Evolutionary conservation across 2,329 filamentous ascomycete genomes (phyloP).

Genomic region (Metarhizium anisopliae): DNA sequence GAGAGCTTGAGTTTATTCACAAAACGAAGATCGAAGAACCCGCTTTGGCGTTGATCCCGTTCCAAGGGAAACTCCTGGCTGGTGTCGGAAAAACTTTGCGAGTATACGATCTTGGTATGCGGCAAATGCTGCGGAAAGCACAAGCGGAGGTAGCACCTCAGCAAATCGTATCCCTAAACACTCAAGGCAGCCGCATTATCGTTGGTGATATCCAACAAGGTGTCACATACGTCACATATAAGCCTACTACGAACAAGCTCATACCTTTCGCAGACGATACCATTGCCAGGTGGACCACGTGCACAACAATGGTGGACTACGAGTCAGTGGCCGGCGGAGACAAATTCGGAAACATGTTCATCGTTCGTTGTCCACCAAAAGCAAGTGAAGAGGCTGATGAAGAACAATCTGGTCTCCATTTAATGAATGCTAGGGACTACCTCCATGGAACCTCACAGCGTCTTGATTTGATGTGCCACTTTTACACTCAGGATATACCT

Average conservation of each 20-base stretch:
- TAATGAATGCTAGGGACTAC: constrained; percentile 85
- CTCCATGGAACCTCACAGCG: constrained; percentile 83
- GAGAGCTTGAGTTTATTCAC: constrained; percentile 85
- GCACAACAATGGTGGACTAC: constrained; percentile 92
- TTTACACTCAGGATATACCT: constrained; percentile 85
- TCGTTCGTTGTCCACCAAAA: constrained; percentile 79
- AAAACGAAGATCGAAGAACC: constrained; percentile 90
- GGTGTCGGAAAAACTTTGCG: constrained; percentile 75
- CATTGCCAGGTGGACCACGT: constrained; percentile 82
- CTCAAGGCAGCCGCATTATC: constrained; percentile 83
- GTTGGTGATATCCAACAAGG: constrained; percentile 91
- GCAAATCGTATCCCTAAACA: constrained; percentile 81
- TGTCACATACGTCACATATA: constrained; percentile 88
- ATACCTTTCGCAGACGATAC: constrained; percentile 92
- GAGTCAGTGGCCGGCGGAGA: constrained; percentile 91
- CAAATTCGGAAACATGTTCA: constrained; percentile 95
- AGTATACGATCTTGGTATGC: constrained; percentile 88
- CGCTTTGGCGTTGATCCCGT: constrained; percentile 80
- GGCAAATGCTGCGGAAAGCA: constrained; percentile 84
- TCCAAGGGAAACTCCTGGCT: constrained; percentile 83
- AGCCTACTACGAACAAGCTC: constrained; percentile 79
- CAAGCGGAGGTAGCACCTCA: constrained; percentile 72
- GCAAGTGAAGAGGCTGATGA: constrained; percentile 86
- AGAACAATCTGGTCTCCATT: constrained; percentile 78
- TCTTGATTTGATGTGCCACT: constrained; percentile 77